phyloP scores from a whole-genome alignment of 805 yeast species.

The Wickerhamomyces bovis region DNA sequence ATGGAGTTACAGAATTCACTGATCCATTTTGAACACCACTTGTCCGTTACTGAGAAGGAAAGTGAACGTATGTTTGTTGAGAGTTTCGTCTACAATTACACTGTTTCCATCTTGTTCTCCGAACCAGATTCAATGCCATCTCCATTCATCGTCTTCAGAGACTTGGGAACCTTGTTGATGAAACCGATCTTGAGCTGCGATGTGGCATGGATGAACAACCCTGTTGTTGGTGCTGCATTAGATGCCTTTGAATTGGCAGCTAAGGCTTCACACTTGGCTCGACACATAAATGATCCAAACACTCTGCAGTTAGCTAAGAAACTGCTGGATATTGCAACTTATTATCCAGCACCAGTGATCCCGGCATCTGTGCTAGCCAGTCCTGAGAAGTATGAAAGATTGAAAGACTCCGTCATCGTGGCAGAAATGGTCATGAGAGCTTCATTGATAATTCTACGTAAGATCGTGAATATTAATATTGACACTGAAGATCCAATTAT shows the following conservation, averaged over 20 bases:
- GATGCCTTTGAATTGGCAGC: conserved; percentile 31
- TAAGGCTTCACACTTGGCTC: conserved; percentile 28
- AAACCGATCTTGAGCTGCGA: conserved; percentile 31
- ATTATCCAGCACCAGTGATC: conserved; percentile 14
- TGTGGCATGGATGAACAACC: conserved; percentile 39
- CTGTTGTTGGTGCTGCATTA: conserved; percentile 33
- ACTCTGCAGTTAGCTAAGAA: conserved; percentile 8
- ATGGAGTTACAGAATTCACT: neutral
- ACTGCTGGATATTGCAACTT: conserved; percentile 14
- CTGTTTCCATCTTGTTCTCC: conserved; percentile 33
- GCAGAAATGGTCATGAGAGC: conserved; percentile 17
- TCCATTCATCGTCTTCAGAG: conserved; percentile 35
- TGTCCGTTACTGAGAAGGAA: no score
- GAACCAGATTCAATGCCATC: conserved; percentile 31
- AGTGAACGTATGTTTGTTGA: conserved; percentile 33
- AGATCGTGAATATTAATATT: conserved; percentile 8
- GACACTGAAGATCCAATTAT: conserved; percentile 4
- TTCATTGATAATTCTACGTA: conserved; percentile 14
- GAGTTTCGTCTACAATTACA: conserved; percentile 38
- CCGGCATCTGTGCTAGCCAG: conserved; percentile 13
- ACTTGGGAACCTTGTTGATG: conserved; percentile 27
- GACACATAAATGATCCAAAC: conserved; percentile 8
- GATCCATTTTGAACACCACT: neutral
- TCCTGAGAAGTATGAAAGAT: conserved; percentile 5
- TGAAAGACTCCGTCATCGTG: conserved; percentile 15